Base-by-base conservation (phyloP, 2,329 filamentous ascomycete genomes). In the Simplicillium aogashimaense region DNA sequence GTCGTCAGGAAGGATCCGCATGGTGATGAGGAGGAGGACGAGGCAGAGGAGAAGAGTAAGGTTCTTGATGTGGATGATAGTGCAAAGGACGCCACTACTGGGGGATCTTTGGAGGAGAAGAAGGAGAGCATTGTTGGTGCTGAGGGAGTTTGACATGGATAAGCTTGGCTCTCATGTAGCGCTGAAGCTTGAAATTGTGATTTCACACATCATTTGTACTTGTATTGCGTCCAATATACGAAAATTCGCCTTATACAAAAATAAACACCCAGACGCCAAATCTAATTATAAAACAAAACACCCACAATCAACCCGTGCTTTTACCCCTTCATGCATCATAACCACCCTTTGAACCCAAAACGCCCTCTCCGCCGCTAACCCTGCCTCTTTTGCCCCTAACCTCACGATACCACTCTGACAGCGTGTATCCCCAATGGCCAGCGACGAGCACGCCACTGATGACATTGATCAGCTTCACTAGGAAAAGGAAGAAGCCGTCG, bases 361-460 rank as follows among this genome's bases (percentile, higher is more conserved):
- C 60, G 25, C 72, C 72, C 42, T 70, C 61, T 29, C 66, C 67
- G 12, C 60, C 64, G 32, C 57, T 60, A 43, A 58, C 63, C 37
- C 68, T 60, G 48, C 67, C 60, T 46, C 70, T 64, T 48, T 61
- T 61, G 2, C 76, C 73, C 42, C 71, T 48, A 4, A 79, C 69
- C 48, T 76, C 74, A 33, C 61, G 63, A 2, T 72, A 65, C 85
- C 87, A 95, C 47, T 90, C 85, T 37, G 69, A 80, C 47, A 98
- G 68, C 48, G 88, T 87, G 60, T 86, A 97, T 38, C 85, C 74
- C 92, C 92, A 98, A 47, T 94, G 87, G 2, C 89, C 89, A 1
- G 90, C 87, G 5, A 98, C 92, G 48, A 98, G 67, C 15, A 95
- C 87, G 12, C 92, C 92, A 44, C 80, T 86, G 10, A 95, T 72